A percentile compares a stretch with the other conserved stretches of the same genome.
Conservation (phyloP, 768 basidiomycete genomes). For the Postia placenta region DNA sequence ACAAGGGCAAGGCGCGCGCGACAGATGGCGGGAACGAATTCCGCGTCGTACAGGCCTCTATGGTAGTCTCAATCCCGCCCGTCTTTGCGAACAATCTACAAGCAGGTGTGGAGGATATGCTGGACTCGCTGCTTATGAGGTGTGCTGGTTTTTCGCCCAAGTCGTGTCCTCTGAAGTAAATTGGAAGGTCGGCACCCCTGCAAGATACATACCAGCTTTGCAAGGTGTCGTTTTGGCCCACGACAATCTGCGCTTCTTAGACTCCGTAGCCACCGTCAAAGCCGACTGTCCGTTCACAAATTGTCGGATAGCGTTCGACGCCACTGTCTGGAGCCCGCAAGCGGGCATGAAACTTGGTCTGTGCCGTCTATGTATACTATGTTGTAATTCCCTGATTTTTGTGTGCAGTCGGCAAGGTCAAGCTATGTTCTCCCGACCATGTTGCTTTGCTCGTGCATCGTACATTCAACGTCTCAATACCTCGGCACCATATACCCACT, state of each 20-base stretch:
- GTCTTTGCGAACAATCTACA: slow-evolving; percentile 70
- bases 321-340: slow-evolving; percentile 83
- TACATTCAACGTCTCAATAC: slow-evolving; percentile 95
- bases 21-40: slow-evolving; percentile 40
- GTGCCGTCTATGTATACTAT: slow-evolving; percentile 15
- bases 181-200: slow-evolving; percentile 2
- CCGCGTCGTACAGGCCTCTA: slow-evolving; percentile 52
- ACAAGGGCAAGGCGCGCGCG: slow-evolving; percentile 21
- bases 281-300: slow-evolving; percentile 84
- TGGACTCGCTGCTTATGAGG: slow-evolving; percentile 97
- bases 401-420: slow-evolving; percentile 72
- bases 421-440: slow-evolving; percentile 87
- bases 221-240: slow-evolving; percentile 85
- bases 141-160: slow-evolving; percentile 27
- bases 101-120: slow-evolving; percentile 77
- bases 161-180: background rate
- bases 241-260: slow-evolving; percentile 66
- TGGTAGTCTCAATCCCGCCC: slow-evolving; percentile 75
- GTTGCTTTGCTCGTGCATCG: slow-evolving; percentile 83
- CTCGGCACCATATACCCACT: slow-evolving; percentile 80
- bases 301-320: slow-evolving; percentile 71
- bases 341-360: slow-evolving; percentile 76
- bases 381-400: background rate
- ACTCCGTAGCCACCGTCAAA: slow-evolving; percentile 59
- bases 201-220: slow-evolving; percentile 83